Base-by-base conservation (phyloP, 2,329 filamentous ascomycete species). In the Aspergillus quadrilineatus region DNA sequence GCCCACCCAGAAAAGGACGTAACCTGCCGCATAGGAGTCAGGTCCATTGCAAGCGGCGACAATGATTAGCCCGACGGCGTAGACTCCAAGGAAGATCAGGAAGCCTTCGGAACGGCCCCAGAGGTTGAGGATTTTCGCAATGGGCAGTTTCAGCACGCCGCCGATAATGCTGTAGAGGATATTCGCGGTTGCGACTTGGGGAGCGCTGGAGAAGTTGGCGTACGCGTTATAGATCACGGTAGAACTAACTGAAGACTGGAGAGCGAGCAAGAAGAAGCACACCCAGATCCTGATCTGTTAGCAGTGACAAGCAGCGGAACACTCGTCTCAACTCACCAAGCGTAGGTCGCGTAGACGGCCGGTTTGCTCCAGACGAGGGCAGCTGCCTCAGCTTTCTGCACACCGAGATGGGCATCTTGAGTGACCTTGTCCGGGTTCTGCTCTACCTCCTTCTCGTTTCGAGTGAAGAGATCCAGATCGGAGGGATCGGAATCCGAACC, bases 61-160 rank as follows among this genome's bases (percentile, higher is more conserved):
- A 70, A 89, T 79, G 58, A 86, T 77, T 49, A 87, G 74, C 6
- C 80, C 79, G 0, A 80, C 46, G 0, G 79, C 73, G 64, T 79
- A 79, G 48, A 81, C 64, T 2, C 70, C 56, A 0, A 83, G 68
- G 61, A 82, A 82, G 36, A 84, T 52, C 3, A 79, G 58, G 57
- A 85, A 79, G 12, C 82, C 85, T 64, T 86, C 80, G 0, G 83
- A 77, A 44, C 85, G 83, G 37, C 85, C 86, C 79, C 82, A 88
- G 36, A 86, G 73, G 68, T 88, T 83, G 46, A 88, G 73, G 4
- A 85, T 75, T 67, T 87, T 88, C 53, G 84, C 84, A 32, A 85
- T 76, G 1, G 85, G 81, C 12, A 88, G 75, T 65, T 85, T 85
- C 50, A 81, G 74, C 34, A 86, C 76, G 28, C 83, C 85, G 36